Percentiles rank a stretch among this genome's conserved stretches.
Evolutionary conservation across 2,329 filamentous ascomycete species (phyloP).

Genomic region (Ceratocystis diversiconidia): DNA sequence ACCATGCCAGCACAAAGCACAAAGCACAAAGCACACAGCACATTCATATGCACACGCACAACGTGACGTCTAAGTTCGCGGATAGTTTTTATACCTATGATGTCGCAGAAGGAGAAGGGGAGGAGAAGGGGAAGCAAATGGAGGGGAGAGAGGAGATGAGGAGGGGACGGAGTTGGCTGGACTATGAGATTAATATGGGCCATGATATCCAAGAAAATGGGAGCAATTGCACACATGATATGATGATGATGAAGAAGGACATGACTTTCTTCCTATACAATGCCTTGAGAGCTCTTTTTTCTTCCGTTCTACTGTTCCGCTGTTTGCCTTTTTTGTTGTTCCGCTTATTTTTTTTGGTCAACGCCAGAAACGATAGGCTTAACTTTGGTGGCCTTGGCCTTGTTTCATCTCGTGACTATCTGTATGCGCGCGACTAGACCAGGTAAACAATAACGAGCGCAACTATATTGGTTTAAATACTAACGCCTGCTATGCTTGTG

Average conservation of each 20-base stretch:
- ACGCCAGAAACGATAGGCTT: not conserved
- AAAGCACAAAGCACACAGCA: no score
- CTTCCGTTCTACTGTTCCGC: no score
- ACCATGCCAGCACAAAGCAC: not conserved
- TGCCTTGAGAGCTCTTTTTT: not conserved
- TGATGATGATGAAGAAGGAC: not conserved
- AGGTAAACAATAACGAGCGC: no score
- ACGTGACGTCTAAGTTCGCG: not conserved
- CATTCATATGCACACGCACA: no score
- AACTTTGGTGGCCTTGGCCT: no score
- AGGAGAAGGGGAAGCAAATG: no score
- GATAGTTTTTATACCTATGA: slow-evolving; percentile 4
- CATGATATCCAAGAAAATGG: slow-evolving; percentile 6
- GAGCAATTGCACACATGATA: slow-evolving; percentile 1
- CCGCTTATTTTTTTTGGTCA: not conserved
- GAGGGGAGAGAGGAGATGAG: no score
- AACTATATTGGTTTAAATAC: no score
- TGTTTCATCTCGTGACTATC: no score
- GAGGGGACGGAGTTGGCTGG: not conserved
- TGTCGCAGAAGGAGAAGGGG: not conserved
- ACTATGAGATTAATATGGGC: slow-evolving; percentile 1
- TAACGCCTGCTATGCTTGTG: no score
- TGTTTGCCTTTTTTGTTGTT: no score
- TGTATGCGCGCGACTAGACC: no score
- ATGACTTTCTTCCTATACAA: not conserved